A percentile compares a stretch with the other conserved stretches of the same genome.
These are phyloP conservation scores for Microsporum ferrugineum DNA, from an alignment of 2,329 filamentous ascomycete genomes.

Conservation along the genomic window DNA sequence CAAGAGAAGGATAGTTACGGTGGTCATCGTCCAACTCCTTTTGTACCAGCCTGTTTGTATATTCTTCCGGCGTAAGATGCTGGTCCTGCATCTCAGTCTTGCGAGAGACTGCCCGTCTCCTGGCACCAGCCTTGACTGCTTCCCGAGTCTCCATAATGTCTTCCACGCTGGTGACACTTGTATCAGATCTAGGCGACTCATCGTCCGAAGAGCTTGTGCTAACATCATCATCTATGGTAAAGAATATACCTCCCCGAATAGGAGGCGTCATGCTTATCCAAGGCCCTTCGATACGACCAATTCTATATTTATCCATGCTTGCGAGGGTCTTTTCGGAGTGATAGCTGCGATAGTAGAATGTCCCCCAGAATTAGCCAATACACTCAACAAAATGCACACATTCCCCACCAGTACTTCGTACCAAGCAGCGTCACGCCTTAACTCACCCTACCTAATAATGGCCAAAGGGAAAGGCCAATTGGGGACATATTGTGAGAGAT, in stretches of 20 bases:
- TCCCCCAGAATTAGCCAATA: not conserved
- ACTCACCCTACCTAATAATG: not conserved
- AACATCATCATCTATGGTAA: constrained; percentile 37
- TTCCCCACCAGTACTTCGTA: not conserved
- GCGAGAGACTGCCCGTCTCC: constrained; percentile 27
- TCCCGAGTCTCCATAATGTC: constrained; percentile 23
- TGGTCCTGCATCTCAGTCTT: constrained; percentile 38
- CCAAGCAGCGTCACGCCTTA: not conserved
- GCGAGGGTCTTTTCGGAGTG: constrained; percentile 67
- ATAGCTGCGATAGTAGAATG: not conserved
- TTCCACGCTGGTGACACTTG: constrained; percentile 34
- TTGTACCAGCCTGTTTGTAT: not conserved
- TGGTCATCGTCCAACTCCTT: constrained; percentile 40
- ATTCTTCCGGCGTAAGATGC: constrained; percentile 52
- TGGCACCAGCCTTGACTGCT: not conserved
- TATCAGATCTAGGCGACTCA: constrained; percentile 17
- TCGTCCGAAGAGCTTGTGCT: constrained; percentile 23
- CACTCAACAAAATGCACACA: not conserved
- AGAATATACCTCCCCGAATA: constrained; percentile 76
- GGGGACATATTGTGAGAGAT: not conserved
- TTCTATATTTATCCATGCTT: constrained; percentile 69
- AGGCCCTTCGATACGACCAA: constrained; percentile 65
- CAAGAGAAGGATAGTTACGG: constrained; percentile 67
- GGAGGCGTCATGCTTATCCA: constrained; percentile 86
- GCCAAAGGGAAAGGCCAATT: not conserved